A percentile compares a stretch with the other conserved stretches of the same genome.
Evolutionary conservation across 345 rosid species (phyloP).

Genomic region (Sapria himalayana): DNA sequence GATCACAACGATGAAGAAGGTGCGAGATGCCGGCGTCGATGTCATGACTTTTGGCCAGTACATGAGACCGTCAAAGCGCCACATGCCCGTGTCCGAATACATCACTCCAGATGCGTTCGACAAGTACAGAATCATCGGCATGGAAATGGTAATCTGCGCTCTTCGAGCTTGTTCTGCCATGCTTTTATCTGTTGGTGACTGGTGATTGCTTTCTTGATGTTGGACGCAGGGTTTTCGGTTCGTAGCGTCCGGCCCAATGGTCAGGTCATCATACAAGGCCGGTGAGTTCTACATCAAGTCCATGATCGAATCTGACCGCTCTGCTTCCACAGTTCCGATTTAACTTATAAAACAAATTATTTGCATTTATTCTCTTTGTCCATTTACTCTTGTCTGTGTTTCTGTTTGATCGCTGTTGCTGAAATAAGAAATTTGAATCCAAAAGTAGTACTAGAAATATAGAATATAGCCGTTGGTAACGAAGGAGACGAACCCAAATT

Average conservation of each 20-base stretch:
- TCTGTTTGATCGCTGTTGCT: too few relatives aligned
- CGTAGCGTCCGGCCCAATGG: constrained; percentile 98
- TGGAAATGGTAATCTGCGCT: constrained; percentile 59
- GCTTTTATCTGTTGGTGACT: background rate
- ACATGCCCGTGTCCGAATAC: constrained; percentile 90
- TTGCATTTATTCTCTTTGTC: too few relatives aligned
- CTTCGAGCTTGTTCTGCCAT: background rate
- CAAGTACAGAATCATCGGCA: constrained; percentile 57
- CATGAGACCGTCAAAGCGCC: constrained; percentile 97
- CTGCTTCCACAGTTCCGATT: constrained; percentile 47
- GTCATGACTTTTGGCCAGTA: constrained; percentile 99
- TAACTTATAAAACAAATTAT: too few relatives aligned
- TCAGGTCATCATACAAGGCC: constrained; percentile 95
- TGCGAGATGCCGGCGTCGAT: constrained; percentile 87
- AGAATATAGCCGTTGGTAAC: too few relatives aligned
- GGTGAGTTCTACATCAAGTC: constrained; percentile 96
- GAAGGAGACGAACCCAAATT: too few relatives aligned
- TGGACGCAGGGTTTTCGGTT: constrained; percentile 77
- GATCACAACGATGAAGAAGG: constrained; percentile 77
- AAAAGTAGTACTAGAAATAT: too few relatives aligned
- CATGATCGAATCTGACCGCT: constrained; percentile 84
- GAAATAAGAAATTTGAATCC: too few relatives aligned
- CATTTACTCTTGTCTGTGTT: too few relatives aligned
- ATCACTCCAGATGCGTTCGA: constrained; percentile 90
- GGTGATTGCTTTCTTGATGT: background rate